phyloP scores from a whole-genome alignment of 345 rosid genomes.

The Eucalyptus cloeziana region DNA sequence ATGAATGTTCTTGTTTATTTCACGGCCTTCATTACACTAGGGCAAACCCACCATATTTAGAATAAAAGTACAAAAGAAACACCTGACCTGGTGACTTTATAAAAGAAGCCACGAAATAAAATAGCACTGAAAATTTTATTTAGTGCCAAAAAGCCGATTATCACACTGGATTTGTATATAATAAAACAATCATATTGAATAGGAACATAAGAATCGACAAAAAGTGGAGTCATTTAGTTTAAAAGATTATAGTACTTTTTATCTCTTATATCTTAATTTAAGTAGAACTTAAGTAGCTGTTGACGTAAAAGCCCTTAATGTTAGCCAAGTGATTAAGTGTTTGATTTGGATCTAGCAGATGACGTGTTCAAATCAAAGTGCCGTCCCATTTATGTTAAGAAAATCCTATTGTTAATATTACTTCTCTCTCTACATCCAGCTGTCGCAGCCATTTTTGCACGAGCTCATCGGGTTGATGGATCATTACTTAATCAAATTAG shows the following conservation, averaged over 20 bases:
- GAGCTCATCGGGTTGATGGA: neutral
- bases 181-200: neutral
- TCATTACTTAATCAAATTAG: neutral
- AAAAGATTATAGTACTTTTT: neutral
- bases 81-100: neutral
- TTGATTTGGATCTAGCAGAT: neutral
- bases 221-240: neutral
- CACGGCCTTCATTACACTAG: neutral
- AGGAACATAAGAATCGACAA: neutral
- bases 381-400: neutral
- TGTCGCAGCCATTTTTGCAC: neutral
- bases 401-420: neutral
- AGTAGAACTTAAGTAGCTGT: neutral
- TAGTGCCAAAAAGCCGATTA: neutral
- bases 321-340: neutral
- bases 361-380: neutral
- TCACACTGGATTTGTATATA: neutral
- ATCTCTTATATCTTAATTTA: neutral
- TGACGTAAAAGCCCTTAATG: neutral
- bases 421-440: no score
- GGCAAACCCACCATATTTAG: neutral
- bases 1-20: neutral
- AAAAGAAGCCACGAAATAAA: neutral
- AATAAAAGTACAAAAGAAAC: neutral
- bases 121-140: neutral